Base-by-base conservation (phyloP, 164 flowering plant species). In the Annona squamosa region DNA sequence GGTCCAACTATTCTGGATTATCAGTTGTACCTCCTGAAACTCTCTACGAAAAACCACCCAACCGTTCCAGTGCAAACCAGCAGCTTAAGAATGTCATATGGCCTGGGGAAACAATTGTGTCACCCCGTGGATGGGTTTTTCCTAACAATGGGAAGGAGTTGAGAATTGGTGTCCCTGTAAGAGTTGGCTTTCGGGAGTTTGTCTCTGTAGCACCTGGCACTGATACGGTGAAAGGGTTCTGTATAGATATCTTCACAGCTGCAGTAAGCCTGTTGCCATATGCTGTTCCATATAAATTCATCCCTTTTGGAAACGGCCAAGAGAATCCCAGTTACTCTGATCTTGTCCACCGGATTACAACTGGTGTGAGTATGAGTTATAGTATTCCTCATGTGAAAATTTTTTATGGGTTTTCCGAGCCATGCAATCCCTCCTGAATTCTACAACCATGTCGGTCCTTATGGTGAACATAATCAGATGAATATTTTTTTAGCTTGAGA, bases 51-150 rank as follows among this genome's bases (percentile, higher is more conserved):
- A 85, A 42, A 77, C 87, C 89, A 47, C 77, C 89, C 47, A 90
- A 90, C 72, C 84, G 82, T 70, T 88, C 93, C 44, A 81, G 75
- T 78, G 81, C 76, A 68, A 84, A 75, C 75, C 92, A 86, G 72
- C 69, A 80, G 2, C 84, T 91, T 52, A 65, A 72, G 26, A 70
- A 67, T 77, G 93, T 85, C 61, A 76, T 89, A 13, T 91, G 97
- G 97, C 94, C 94, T 3, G 97, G 93, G 63, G 91, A 85, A 12
- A 79, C 87, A n/a, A 43, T 46, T 61, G 7, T 63, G 70, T 77
- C 70, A 71, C 97, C 97, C 46, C 94, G 93, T 47, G 97, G 97
- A 37, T 91, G 97, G 97, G 93, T 82, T n/a, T 89, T 90, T 65
- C 89, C 90, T 26, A 86, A 86, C 78, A 84, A 84, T 74, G 97